phyloP scores from a whole-genome alignment of 495 filamentous ascomycete species.

The Parmelia sp. region DNA sequence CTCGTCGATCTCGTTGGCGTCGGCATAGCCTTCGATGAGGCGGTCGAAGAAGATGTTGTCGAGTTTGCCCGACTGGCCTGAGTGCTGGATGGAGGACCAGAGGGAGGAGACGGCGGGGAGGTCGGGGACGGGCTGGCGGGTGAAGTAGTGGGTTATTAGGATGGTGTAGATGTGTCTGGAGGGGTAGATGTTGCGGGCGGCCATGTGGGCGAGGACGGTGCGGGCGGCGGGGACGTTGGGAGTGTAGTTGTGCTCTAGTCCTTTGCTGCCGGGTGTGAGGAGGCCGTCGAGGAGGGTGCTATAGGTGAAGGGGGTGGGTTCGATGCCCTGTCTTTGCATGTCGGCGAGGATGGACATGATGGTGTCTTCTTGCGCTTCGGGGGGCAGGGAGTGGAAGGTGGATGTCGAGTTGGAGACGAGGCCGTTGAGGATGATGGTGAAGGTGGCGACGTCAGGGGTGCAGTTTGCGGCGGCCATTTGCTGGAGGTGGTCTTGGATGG shows the following conservation, averaged over 20 bases:
- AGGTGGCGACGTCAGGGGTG: conserved; percentile 46
- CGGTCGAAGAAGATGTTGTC: conserved; percentile 64
- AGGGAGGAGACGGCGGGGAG: conserved; percentile 50
- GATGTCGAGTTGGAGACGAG: conserved; percentile 35
- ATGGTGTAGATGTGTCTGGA: conserved; percentile 61
- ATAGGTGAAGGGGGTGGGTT: conserved; percentile 52
- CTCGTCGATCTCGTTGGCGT: conserved; percentile 39
- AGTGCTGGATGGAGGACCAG: conserved; percentile 36
- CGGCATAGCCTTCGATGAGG: conserved; percentile 56
- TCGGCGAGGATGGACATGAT: conserved; percentile 42
- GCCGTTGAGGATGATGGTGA: conserved; percentile 48
- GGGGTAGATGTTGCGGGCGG: conserved; percentile 41
- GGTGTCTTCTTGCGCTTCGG: conserved; percentile 32
- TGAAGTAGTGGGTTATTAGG: conserved; percentile 62
- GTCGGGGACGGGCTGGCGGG: conserved; percentile 44
- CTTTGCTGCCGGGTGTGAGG: conserved; percentile 33
- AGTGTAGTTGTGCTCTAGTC: conserved; percentile 7
- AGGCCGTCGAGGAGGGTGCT: conserved; percentile 58
- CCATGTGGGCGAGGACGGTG: conserved; percentile 56
- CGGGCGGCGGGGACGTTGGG: conserved; percentile 46
- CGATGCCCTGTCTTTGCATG: conserved; percentile 48
- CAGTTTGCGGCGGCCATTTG: conserved; percentile 44
- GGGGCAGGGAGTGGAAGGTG: conserved; percentile 18
- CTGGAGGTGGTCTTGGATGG: conserved; percentile 39
- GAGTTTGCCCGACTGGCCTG: conserved; percentile 12